Base-by-base conservation (phyloP, 2,329 filamentous ascomycete species). In the Paracoccidioides brasiliensis region DNA sequence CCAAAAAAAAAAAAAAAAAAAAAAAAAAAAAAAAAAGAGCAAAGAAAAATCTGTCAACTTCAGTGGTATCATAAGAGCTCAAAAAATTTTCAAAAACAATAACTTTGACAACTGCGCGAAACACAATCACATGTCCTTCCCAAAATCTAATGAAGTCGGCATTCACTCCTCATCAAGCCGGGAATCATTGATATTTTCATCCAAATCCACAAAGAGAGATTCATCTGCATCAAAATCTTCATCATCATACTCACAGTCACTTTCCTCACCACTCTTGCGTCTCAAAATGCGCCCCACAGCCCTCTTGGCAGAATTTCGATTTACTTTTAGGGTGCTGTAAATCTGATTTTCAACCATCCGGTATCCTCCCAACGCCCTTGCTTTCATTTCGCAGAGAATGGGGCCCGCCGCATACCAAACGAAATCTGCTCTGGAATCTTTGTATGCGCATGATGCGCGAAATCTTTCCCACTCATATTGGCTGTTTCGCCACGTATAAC, bases 371-470 rank as follows among this genome's bases (percentile, higher is more conserved):
- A 48, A 8, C 2, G 59, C 57, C 10, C 43, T 48, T 8, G 62
- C 61, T 56, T 70, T 70, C 6, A 70, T 60, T 32, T 62, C 56
- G 48, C 67, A 68, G 4, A 71, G 58, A 33, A 64, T 60, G 2
- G 56, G 42, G 5, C 65, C 66, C 0, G 62, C 64, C 0, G 63
- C 57, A 32, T 64, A 60, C 64, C 64, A 68, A 12, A 59, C 48
- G 28, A 58, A 63, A 4, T 55, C 55, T 5, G 37, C 28, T 30
- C 30, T 8, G 28, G 30, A n/a, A 38, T 53, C 2, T 10, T 59
- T 53, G 57, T 75, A 72, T 1, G 66, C 60, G 33, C 64, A 70
- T 1, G 72, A 74, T 2, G 74, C 73, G 43, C 73, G 59, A 4
- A 75, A 40, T 3, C 60, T 59, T 6, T 61, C 59, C 67, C 68